Percentiles rank a stretch among this genome's conserved stretches.
Conservation (phyloP, 495 filamentous ascomycete species). For the Penicillium taxi region DNA sequence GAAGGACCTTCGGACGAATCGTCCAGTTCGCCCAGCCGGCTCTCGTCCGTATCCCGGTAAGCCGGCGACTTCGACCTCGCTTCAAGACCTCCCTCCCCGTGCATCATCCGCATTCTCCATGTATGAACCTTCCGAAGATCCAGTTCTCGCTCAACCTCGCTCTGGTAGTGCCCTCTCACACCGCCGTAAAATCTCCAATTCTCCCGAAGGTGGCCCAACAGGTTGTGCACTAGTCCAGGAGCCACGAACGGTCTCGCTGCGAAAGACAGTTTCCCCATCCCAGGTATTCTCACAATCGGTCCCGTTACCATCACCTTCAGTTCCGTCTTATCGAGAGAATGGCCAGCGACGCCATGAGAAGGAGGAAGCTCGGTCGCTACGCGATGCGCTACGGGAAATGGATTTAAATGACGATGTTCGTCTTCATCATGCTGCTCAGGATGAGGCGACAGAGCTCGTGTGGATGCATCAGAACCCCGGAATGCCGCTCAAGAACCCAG, state of each 20-base stretch:
- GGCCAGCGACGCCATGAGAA: slow-evolving; percentile 79
- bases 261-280: slow-evolving; percentile 39
- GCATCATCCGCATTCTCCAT: slow-evolving; percentile 42
- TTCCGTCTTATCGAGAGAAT: slow-evolving; percentile 66
- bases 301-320: slow-evolving; percentile 31
- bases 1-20: slow-evolving; percentile 70
- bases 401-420: slow-evolving; percentile 61
- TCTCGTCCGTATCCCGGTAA: slow-evolving; percentile 64
- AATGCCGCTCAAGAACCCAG: slow-evolving; percentile 43
- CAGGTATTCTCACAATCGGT: slow-evolving; percentile 22
- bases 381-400: slow-evolving; percentile 75
- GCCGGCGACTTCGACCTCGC: slow-evolving; percentile 28
- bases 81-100: slow-evolving; percentile 33
- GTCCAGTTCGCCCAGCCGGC: slow-evolving; percentile 65
- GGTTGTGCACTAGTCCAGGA: slow-evolving; percentile 42
- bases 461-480: slow-evolving; percentile 72
- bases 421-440: slow-evolving; percentile 66
- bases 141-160: slow-evolving; percentile 28
- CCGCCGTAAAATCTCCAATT: slow-evolving; percentile 35
- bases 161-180: slow-evolving; percentile 46
- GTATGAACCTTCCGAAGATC: slow-evolving; percentile 15
- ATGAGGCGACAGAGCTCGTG: slow-evolving; percentile 82
- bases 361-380: slow-evolving; percentile 69
- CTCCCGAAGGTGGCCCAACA: slow-evolving; percentile 18
- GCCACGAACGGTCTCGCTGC: slow-evolving; percentile 27